These are phyloP conservation scores for Aspergillus niger DNA, from an alignment of 2,329 filamentous ascomycete genomes.

Conservation along the genomic window DNA sequence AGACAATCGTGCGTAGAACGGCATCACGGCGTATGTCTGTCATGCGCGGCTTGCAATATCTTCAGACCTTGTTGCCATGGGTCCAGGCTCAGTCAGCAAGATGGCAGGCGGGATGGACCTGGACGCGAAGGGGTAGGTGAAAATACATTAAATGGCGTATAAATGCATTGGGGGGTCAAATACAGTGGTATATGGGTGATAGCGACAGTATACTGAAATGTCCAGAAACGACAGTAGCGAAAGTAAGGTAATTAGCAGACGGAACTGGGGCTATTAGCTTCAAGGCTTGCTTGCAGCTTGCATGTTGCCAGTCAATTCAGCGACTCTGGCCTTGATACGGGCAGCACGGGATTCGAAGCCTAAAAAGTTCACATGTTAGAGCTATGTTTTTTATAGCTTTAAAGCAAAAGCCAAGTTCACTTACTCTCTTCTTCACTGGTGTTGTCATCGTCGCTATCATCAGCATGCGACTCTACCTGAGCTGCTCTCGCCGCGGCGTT, in stretches of 20 bases:
- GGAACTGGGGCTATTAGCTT: neutral
- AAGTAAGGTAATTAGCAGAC: neutral
- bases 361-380: slow-evolving; percentile 44
- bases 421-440: slow-evolving; percentile 94
- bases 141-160: slow-evolving; percentile 5
- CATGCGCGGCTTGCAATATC: slow-evolving; percentile 1
- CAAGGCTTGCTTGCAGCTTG: slow-evolving; percentile 49
- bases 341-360: slow-evolving; percentile 96
- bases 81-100: neutral
- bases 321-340: slow-evolving; percentile 95
- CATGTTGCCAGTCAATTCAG: slow-evolving; percentile 86
- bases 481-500: slow-evolving; percentile 83
- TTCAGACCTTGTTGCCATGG: slow-evolving; percentile 2
- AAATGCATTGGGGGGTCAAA: neutral
- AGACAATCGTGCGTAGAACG: slow-evolving; percentile 11
- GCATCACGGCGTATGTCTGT: slow-evolving; percentile 21
- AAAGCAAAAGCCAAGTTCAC: slow-evolving; percentile 41
- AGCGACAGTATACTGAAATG: slow-evolving; percentile 13
- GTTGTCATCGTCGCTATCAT: slow-evolving; percentile 75
- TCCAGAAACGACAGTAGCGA: slow-evolving; percentile 8
- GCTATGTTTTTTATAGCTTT: neutral
- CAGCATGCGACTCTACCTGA: slow-evolving; percentile 58
- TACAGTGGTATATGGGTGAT: slow-evolving; percentile 1
- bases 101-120: neutral
- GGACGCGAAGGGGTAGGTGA: neutral